Percentiles rank a stretch among this genome's conserved stretches.
Evolutionary conservation across 2,329 filamentous ascomycete species (phyloP).

Genomic region (Neophaeococcomyces mojaviensis): DNA sequence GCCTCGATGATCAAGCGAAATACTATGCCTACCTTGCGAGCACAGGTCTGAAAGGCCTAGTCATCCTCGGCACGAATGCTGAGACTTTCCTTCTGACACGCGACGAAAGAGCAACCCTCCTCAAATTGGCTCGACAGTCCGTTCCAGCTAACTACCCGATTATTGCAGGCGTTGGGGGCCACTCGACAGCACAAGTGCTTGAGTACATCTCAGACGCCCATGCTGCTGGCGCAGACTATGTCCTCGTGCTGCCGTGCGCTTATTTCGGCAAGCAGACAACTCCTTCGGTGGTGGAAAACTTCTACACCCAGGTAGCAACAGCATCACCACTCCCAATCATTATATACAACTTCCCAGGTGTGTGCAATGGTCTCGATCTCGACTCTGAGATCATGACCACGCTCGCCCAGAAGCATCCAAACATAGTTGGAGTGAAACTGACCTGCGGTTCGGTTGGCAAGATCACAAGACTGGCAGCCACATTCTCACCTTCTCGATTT

Average conservation of each 20-base stretch:
- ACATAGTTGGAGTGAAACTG: conserved; percentile 58
- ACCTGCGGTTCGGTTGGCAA: conserved; percentile 58
- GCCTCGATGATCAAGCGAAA: conserved; percentile 41
- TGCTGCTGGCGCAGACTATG: conserved; percentile 54
- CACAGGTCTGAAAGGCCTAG: conserved; percentile 45
- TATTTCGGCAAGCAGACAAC: conserved; percentile 60
- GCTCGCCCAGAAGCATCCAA: conserved; percentile 45
- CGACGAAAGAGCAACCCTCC: conserved; percentile 51
- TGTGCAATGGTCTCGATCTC: conserved; percentile 61
- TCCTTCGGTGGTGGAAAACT: conserved; percentile 49
- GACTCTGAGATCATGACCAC: conserved; percentile 55
- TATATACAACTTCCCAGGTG: conserved; percentile 62
- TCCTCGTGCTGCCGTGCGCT: conserved; percentile 46
- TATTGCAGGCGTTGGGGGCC: conserved; percentile 57
- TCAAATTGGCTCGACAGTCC: conserved; percentile 48
- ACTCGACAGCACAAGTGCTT: conserved; percentile 57
- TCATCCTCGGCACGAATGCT: conserved; percentile 50
- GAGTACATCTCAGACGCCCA: conserved; percentile 53
- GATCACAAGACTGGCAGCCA: conserved; percentile 48
- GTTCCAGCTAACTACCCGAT: conserved; percentile 49
- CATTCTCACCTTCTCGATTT: conserved; percentile 50
- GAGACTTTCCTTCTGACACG: conserved; percentile 52
- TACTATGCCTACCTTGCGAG: conserved; percentile 47
- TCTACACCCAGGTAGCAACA: conserved; percentile 52
- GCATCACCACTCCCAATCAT: conserved; percentile 50